Conservation (phyloP, 768 basidiomycete species). For the Lactarius akahatsu region DNA sequence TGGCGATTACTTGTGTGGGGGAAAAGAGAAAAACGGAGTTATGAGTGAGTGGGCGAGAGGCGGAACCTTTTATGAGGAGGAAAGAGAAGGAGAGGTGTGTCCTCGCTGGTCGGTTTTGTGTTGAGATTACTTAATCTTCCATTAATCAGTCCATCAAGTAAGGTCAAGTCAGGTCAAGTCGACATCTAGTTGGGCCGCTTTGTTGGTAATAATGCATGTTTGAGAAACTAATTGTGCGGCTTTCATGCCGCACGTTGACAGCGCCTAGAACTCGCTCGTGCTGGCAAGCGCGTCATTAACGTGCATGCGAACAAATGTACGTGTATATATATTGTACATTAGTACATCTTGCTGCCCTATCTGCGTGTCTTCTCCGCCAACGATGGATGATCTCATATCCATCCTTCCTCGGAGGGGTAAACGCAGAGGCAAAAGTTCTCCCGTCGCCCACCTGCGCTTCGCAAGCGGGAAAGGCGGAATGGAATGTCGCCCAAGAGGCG, state of each 20-base stretch:
- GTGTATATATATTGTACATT: slow-evolving; percentile 14
- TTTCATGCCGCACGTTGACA: background rate
- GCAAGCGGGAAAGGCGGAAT: background rate
- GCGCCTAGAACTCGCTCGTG: background rate
- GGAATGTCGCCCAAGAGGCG: background rate
- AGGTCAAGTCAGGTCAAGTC: background rate
- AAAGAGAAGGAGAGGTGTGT: background rate
- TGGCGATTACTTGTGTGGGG: background rate
- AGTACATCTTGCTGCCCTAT: slow-evolving; percentile 17
- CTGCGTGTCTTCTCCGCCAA: background rate
- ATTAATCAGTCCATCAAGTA: slow-evolving; percentile 4
- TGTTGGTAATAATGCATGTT: background rate
- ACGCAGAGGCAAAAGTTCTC: background rate
- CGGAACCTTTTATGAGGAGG: background rate
- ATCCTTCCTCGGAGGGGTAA: slow-evolving; percentile 19
- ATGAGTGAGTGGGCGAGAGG: background rate
- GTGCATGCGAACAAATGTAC: slow-evolving; percentile 13
- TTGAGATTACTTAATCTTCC: slow-evolving; percentile 16
- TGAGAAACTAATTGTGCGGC: background rate
- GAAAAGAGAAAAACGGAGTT: background rate
- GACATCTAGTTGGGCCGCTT: background rate
- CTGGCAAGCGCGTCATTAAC: slow-evolving; percentile 2
- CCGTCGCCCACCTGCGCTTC: background rate
- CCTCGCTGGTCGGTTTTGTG: background rate
- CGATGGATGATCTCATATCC: slow-evolving; percentile 1